Evolutionary conservation across 148 eudicot genomes (phyloP).

Genomic region (Hydrangea macrophylla): DNA sequence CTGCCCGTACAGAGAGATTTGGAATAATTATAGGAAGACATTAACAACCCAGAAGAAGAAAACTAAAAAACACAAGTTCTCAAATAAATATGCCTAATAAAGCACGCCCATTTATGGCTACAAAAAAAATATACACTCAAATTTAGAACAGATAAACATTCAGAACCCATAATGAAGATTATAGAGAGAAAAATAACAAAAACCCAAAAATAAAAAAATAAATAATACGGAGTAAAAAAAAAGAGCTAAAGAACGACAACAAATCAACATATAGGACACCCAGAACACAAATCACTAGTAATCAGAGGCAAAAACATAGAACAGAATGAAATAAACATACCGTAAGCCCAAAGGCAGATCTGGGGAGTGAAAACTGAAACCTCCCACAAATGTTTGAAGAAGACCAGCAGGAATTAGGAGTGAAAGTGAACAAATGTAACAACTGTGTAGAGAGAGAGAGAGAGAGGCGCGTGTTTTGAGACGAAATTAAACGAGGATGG

Average conservation of each 20-base stretch:
- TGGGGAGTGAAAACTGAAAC: constrained; percentile 18
- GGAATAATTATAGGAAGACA: no score
- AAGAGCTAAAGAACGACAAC: background rate
- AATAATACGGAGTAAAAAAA: background rate
- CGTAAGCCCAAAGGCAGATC: constrained; percentile 34
- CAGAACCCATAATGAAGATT: no score
- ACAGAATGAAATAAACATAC: constrained; percentile 9
- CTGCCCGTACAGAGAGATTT: no score
- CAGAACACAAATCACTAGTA: background rate
- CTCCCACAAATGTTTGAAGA: background rate
- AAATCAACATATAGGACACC: background rate
- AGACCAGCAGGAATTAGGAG: constrained; percentile 10
- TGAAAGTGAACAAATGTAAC: constrained; percentile 6
- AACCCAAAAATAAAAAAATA: background rate
- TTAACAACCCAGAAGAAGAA: background rate
- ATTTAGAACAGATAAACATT: no score
- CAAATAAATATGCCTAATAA: background rate
- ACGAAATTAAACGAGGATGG: no score
- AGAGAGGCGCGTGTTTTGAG: constrained; percentile 32
- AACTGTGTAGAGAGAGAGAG: constrained; percentile 2
- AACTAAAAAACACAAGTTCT: background rate
- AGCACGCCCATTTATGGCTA: background rate
- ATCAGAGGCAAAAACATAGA: constrained; percentile 1
- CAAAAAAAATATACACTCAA: background rate
- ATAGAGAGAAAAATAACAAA: background rate